phyloP scores from a whole-genome alignment of 768 basidiomycete species.

The Psilocybe tampanensis region DNA sequence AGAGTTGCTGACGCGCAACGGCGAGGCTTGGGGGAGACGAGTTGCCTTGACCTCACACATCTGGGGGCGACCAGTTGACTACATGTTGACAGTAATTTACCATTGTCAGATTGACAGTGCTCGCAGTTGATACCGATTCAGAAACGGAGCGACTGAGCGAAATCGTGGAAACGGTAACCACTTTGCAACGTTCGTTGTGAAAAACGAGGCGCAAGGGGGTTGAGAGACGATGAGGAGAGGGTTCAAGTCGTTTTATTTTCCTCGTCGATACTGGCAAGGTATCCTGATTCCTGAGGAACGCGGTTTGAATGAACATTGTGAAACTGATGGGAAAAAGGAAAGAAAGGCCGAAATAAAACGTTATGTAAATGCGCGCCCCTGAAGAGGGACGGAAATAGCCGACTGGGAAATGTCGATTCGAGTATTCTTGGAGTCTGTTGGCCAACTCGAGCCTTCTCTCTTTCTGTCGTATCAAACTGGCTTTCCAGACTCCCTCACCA shows the following conservation, averaged over 20 bases:
- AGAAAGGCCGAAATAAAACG: background rate
- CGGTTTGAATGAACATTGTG: no score
- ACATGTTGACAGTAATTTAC: conserved; percentile 4
- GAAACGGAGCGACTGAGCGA: background rate
- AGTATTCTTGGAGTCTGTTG: conserved; percentile 13
- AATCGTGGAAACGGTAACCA: conserved; percentile 13
- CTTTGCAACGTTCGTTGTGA: background rate
- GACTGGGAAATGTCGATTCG: conserved; percentile 3
- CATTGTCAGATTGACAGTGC: conserved; percentile 5
- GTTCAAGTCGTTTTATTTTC: no score
- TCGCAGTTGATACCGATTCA: conserved; percentile 5
- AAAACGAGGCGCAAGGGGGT: background rate
- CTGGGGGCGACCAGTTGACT: background rate
- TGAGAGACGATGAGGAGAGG: background rate
- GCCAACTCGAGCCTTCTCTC: conserved; percentile 11
- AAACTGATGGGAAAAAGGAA: background rate
- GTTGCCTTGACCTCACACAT: background rate
- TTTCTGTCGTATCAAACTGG: conserved; percentile 29
- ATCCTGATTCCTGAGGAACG: no score
- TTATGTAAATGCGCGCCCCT: conserved; percentile 1
- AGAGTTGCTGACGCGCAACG: background rate
- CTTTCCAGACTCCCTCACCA: conserved; percentile 24
- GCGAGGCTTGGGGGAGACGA: background rate
- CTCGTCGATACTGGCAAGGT: no score
- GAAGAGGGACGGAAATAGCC: conserved; percentile 7